A percentile compares a stretch with the other conserved stretches of the same genome.
Evolutionary conservation across 345 rosid species (phyloP).

Genomic region (sweet orange (Citrus sinensis)): DVS_A1.0 CM039167.1:23965001-23965500

Average conservation of each 20-base stretch:
- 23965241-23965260: neutral
- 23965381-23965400: neutral
- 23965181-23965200: neutral
- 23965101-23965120: no score
- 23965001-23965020: no score
- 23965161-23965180: neutral
- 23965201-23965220: neutral
- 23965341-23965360: neutral
- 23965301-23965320: neutral
- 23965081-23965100: no score
- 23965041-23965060: no score
- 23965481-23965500: slow-evolving; percentile 26
- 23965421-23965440: neutral
- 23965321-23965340: slow-evolving; percentile 12
- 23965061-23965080: no score
- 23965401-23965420: neutral
- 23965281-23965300: neutral
- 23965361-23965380: neutral
- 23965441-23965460: neutral
- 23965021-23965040: no score
- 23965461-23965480: slow-evolving; percentile 40
- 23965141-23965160: neutral
- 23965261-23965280: neutral
- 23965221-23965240: neutral
- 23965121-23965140: neutral